These are phyloP conservation scores for Cryptococcus maquisensis DNA, from an alignment of 1,284 basidiomycete genomes.

Conservation along the genomic window DNA sequence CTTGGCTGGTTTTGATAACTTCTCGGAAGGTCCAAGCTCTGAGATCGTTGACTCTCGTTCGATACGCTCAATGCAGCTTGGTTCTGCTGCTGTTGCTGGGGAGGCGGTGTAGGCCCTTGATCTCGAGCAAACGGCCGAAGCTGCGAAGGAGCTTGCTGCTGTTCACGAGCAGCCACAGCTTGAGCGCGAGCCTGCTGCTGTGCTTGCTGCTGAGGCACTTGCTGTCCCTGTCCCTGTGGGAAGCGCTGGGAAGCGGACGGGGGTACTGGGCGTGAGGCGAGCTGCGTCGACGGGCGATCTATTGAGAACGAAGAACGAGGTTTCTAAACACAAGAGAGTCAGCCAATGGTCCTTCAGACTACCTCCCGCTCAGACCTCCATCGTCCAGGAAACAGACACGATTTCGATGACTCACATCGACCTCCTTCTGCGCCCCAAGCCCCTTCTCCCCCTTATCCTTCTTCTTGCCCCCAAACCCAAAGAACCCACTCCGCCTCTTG, in stretches of 20 bases:
- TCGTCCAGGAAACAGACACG: not conserved
- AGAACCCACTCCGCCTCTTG: constrained; percentile 33
- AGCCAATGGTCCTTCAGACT: too few relatives aligned
- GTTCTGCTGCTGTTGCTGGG: not conserved
- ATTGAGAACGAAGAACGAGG: constrained; percentile 1
- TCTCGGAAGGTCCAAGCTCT: constrained; percentile 36
- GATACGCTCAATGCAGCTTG: not conserved
- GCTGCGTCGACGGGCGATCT: not conserved
- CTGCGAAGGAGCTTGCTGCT: not conserved
- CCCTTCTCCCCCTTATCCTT: constrained; percentile 30
- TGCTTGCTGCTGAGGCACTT: not conserved
- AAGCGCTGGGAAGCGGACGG: not conserved
- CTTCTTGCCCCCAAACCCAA: constrained; percentile 33
- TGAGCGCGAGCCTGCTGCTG: not conserved
- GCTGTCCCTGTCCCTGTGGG: not conserved
- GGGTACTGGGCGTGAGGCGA: not conserved
- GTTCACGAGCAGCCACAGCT: not conserved
- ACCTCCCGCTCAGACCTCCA: not conserved
- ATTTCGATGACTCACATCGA: constrained; percentile 11
- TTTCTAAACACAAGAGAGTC: not conserved
- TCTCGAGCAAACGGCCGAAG: not conserved
- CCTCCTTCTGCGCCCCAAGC: constrained; percentile 14
- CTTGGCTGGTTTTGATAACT: not conserved
- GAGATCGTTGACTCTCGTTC: constrained; percentile 23
- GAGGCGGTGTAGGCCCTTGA: not conserved